phyloP scores from a whole-genome alignment of 495 filamentous ascomycete species.

The Aspergillus indologenus region DNA sequence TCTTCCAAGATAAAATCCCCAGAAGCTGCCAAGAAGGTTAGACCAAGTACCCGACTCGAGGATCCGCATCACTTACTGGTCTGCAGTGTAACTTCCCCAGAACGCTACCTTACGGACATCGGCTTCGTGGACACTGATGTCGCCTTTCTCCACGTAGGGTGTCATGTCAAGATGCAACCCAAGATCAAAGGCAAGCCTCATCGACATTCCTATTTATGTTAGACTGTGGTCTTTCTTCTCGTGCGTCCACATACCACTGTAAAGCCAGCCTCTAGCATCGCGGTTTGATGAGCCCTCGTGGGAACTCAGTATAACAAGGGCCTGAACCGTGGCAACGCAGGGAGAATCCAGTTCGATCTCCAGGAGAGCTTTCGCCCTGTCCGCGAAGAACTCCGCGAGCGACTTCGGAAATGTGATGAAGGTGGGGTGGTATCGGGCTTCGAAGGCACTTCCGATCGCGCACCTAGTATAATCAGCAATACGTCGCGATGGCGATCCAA shows the following conservation, averaged over 20 bases:
- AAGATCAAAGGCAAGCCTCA: slow-evolving; percentile 50
- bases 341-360: slow-evolving; percentile 51
- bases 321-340: slow-evolving; percentile 49
- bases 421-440: slow-evolving; percentile 44
- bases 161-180: slow-evolving; percentile 49
- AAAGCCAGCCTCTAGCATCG: slow-evolving; percentile 51
- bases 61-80: slow-evolving; percentile 37
- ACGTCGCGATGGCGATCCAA: background rate
- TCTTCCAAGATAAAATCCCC: slow-evolving; percentile 48
- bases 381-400: slow-evolving; percentile 48
- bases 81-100: slow-evolving; percentile 51
- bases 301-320: slow-evolving; percentile 46
- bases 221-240: background rate
- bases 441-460: slow-evolving; percentile 46
- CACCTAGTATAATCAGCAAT: slow-evolving; percentile 31
- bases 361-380: slow-evolving; percentile 47
- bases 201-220: slow-evolving; percentile 42
- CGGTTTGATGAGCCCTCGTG: slow-evolving; percentile 46
- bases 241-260: slow-evolving; percentile 35
- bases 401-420: slow-evolving; percentile 49
- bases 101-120: slow-evolving; percentile 45
- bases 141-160: slow-evolving; percentile 41
- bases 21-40: slow-evolving; percentile 32
- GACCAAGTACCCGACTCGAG: background rate
- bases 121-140: slow-evolving; percentile 43